These are phyloP conservation scores for Penicillium sp. DNA, from an alignment of 2,329 filamentous ascomycete species.

Conservation along the genomic window DNA sequence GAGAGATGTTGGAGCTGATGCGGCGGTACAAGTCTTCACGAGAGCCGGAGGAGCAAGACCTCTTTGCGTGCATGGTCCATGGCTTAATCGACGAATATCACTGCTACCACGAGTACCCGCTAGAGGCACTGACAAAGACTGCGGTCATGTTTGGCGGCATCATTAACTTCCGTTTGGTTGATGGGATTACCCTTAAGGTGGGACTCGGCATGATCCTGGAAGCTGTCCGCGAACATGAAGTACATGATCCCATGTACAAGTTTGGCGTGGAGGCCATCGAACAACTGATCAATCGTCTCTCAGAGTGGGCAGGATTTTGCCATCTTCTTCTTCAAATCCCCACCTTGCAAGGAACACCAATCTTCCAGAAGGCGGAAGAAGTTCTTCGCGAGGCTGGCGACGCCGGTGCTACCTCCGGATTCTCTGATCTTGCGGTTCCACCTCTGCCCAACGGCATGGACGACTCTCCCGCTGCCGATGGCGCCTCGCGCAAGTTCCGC, in stretches of 20 bases:
- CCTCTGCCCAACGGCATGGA: conserved; percentile 66
- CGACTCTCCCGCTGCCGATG: conserved; percentile 55
- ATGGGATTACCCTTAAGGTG: conserved; percentile 83
- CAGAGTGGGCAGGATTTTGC: conserved; percentile 95
- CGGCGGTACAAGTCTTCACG: conserved; percentile 82
- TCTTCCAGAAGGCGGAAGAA: conserved; percentile 75
- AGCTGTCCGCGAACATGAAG: conserved; percentile 76
- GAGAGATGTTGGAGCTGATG: conserved; percentile 77
- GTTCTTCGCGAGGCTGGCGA: conserved; percentile 64
- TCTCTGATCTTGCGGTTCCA: conserved; percentile 33
- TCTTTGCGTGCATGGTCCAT: conserved; percentile 98
- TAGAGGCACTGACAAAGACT: conserved; percentile 93
- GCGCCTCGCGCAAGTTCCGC: conserved; percentile 65
- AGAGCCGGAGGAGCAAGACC: conserved; percentile 79
- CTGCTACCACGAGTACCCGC: conserved; percentile 89
- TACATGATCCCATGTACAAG: conserved; percentile 91
- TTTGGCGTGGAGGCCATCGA: conserved; percentile 93
- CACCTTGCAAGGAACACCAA: conserved; percentile 75
- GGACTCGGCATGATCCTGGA: conserved; percentile 98
- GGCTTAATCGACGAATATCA: conserved; percentile 95
- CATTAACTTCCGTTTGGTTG: conserved; percentile 87
- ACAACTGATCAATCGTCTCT: conserved; percentile 74
- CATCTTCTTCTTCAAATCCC: conserved; percentile 76
- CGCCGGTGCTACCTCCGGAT: conserved; percentile 19
- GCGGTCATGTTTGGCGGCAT: conserved; percentile 95